Evolutionary conservation across 495 filamentous ascomycete genomes (phyloP), one percentile per base, ranked within the genome.

Genomic region (Parmelia sp.): DNA sequence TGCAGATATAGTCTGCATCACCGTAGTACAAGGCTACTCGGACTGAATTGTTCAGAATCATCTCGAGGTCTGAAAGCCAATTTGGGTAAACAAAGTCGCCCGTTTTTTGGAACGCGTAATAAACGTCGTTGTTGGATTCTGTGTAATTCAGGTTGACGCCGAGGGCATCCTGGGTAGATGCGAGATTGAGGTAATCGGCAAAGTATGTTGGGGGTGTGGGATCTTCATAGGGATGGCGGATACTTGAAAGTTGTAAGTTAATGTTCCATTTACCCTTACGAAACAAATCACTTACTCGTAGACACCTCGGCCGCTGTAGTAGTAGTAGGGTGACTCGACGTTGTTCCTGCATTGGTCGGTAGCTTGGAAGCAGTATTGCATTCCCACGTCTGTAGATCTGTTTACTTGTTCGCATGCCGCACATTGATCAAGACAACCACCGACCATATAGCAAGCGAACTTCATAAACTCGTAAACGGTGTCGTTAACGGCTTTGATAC

Each of bases 91-190:
- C 74, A 36, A 79, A 80, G 60, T 84, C 81, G 19, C 81, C 81
- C 0, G 76, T 77, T 45, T 74, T 71, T 55, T 78, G 74, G 70
- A 83, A 83, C 5, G 74, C 76, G 31, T 69, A 69, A 57, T 68
- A 74, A 4, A 82, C 69, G n/a, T 76, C 72, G 58, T 68, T 70
- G 59, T 73, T 77, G 23, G 72, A 65, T 6, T 72, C 66, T 7
- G 79, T 79, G 63, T 82, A 82, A 63, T 82, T 81, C 27, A 80
- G 68, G 57, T 78, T 77, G 21, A 82, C 79, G 9, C 81, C 81
- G 5, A 84, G 65, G 1, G 81, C 80, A 33, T 80, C 69, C 61
- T 82, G 81, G 0, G 78, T 73, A 15, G 64, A 33, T 0, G 78
- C 69, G 9, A 69, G 69, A 62, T 84, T 84, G 3, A 84, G 73